Evolutionary conservation across 306 rosid species (phyloP).

Genomic region (apple (Malus domestica)): ASM211411v1 NC_041803.1:16085501-16086000

Average conservation of each 20-base stretch:
- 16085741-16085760: neutral
- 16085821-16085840: neutral
- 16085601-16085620: conserved; percentile 72
- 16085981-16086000: conserved; percentile 20
- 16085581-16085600: neutral
- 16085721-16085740: conserved; percentile 65
- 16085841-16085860: neutral
- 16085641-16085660: conserved; percentile 86
- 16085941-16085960: conserved; percentile 29
- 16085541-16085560: neutral
- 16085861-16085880: conserved; percentile 29
- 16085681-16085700: conserved; percentile 58
- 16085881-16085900: conserved; percentile 43
- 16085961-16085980: conserved; percentile 27
- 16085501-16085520: neutral
- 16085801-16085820: neutral
- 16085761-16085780: neutral
- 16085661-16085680: conserved; percentile 87
- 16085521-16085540: neutral
- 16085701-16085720: conserved; percentile 38
- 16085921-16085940: conserved; percentile 13
- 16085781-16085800: neutral
- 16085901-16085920: conserved; percentile 42
- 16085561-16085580: neutral
- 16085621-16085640: conserved; percentile 75